phyloP scores from a whole-genome alignment of 768 basidiomycete species.

The Pulveroboletus sp. region DNA sequence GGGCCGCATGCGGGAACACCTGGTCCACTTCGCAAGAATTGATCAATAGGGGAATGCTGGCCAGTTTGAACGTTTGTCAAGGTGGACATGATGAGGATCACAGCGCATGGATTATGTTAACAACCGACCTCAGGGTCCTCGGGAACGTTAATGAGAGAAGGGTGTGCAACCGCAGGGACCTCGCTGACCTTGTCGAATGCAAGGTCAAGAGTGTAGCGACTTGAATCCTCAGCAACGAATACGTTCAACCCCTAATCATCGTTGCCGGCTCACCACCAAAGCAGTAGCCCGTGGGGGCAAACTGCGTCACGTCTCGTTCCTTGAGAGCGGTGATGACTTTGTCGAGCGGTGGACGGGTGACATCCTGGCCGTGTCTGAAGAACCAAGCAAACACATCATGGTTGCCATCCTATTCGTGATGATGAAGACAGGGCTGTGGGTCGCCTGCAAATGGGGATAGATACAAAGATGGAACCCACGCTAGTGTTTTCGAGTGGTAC shows the following conservation, averaged over 20 bases:
- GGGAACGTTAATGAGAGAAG: conserved; percentile 37
- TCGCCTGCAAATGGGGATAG: too few species aligned
- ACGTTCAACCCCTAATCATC: neutral
- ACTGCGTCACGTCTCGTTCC: conserved; percentile 49
- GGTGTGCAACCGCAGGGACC: conserved; percentile 42
- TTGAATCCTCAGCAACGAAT: conserved; percentile 12
- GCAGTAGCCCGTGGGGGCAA: conserved; percentile 67
- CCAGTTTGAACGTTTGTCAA: conserved; percentile 42
- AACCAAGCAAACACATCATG: conserved; percentile 36
- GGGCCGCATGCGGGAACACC: conserved; percentile 45
- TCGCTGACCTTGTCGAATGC: conserved; percentile 38
- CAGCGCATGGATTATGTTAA: neutral
- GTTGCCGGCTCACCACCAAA: conserved; percentile 45
- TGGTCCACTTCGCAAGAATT: conserved; percentile 56
- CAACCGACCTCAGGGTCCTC: conserved; percentile 52
- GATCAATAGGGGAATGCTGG: conserved; percentile 59
- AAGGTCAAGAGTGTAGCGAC: conserved; percentile 42
- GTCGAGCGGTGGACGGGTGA: conserved; percentile 48
- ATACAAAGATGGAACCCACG: conserved; percentile 1
- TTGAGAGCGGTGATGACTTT: conserved; percentile 55
- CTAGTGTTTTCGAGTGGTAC: neutral
- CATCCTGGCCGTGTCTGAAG: conserved; percentile 33
- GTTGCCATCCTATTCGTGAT: neutral
- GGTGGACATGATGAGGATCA: neutral
- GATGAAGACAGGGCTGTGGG: neutral